phyloP scores from a whole-genome alignment of 192 early-diverging fungal genomes.

The Neocallimastix lanati region DNA sequence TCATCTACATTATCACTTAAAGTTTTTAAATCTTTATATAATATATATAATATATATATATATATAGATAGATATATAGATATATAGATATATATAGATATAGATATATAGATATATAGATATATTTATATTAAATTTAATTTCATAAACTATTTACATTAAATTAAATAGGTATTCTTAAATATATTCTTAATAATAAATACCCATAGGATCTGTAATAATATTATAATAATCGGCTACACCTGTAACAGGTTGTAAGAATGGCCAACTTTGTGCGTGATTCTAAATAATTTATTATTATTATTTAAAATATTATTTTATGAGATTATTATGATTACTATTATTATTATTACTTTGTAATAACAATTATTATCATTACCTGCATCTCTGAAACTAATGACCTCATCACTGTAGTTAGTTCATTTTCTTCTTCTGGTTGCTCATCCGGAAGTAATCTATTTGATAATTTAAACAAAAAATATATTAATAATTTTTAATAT shows the following conservation, averaged over 20 bases:
- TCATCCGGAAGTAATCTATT: not conserved
- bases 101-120: too few species aligned
- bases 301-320: too few species aligned
- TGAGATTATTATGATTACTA: too few species aligned
- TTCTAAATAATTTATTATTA: conserved; percentile 12
- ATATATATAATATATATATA: too few species aligned
- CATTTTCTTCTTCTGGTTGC: conserved; percentile 21
- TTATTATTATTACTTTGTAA: too few species aligned
- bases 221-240: conserved; percentile 91
- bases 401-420: conserved; percentile 47
- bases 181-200: too few species aligned
- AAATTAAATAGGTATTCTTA: too few species aligned
- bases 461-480: not conserved
- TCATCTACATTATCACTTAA: conserved; percentile 66
- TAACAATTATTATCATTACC: conserved; percentile 11
- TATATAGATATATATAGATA: too few species aligned
- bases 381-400: conserved; percentile 56
- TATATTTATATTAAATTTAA: too few species aligned
- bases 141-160: too few species aligned
- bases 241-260: conserved; percentile 77
- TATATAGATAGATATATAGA: too few species aligned
- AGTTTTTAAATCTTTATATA: conserved; percentile 58
- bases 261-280: conserved; percentile 78
- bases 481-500: too few species aligned
- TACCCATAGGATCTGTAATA: conserved; percentile 94